Base-by-base conservation (phyloP, 169 alveolate genomes). In the Plasmodium vivax region DNA sequence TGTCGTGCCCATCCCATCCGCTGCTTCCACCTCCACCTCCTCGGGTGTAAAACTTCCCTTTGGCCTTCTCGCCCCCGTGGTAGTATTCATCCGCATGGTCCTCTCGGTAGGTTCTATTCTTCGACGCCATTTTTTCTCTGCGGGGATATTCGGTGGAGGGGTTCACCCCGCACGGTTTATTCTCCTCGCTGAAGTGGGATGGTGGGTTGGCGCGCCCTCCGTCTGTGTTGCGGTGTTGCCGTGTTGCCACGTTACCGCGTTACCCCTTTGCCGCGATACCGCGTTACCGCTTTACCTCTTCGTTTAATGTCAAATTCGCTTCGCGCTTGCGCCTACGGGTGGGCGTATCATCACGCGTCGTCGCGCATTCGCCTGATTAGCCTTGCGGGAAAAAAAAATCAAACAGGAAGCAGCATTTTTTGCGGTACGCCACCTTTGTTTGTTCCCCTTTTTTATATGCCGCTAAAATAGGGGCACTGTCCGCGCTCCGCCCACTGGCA, bases 111-210 rank as follows among this genome's bases (percentile, higher is more conserved):
- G 47, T 75, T 58, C 19, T 75, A 71, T 77, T 75, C 71, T 77
- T 74, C 16, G 81, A 87, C 81, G 93, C 12, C 93, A 87, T 87
- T 71, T 84, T 41, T 73, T 19, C 47, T 4, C n/a, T 10, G 34
- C 27, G 54, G 16, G 62, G 16, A 51, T 51, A 51, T 51, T 12
- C 62, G 62, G 19, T 51, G 19, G 19, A 23, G 23, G 12, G 12
- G 12, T 51, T 51, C 3, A 36, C 34, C 16, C 77, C 41, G 12
- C 16, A 41, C 1, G 77, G 32, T 68, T 68, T 68, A 27, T 19
- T 68, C 41, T 68, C 77, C 77, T 68, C 77, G 16, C 6, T 68
- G 2, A 68, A 30, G 77, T 62, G 12, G n/a, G 77, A 68, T 30
- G 34, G n/a, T 7, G 38, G n/a, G 77, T 19, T 68, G 14, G 41